Evolutionary conservation across 495 filamentous ascomycete genomes (phyloP).

Genomic region (Immersiella caudata): DNA sequence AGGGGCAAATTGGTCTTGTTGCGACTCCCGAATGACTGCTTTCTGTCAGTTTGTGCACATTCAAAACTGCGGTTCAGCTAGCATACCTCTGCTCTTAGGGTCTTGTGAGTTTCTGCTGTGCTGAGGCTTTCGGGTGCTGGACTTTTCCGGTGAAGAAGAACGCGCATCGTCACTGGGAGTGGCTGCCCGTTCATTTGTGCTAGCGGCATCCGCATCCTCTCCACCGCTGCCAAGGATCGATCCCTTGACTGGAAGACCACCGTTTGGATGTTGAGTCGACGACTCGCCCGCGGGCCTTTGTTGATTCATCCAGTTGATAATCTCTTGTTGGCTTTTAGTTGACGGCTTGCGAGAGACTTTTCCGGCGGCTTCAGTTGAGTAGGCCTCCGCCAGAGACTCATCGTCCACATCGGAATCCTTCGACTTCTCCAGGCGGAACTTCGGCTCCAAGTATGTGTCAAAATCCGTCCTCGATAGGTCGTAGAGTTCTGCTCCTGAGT

Average conservation of each 20-base stretch:
- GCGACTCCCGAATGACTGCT: neutral
- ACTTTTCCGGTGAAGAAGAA: neutral
- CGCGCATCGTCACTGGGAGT: neutral
- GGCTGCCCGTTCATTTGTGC: neutral
- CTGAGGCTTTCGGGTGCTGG: neutral
- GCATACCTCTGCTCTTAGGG: neutral
- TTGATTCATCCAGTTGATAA: constrained; percentile 6
- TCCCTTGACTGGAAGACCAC: neutral
- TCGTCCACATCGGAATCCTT: neutral
- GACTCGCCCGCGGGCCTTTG: neutral
- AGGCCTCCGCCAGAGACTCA: neutral
- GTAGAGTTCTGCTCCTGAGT: too few relatives aligned
- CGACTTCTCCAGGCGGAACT: too few relatives aligned
- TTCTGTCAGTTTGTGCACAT: neutral
- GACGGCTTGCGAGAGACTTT: neutral
- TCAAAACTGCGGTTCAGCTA: neutral
- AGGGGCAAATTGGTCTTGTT: neutral
- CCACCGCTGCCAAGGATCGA: neutral
- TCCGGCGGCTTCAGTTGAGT: neutral
- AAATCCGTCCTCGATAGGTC: too few relatives aligned
- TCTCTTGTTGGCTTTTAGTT: neutral
- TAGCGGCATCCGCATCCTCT: neutral
- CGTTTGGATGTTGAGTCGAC: neutral
- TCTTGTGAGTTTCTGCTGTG: constrained; percentile 2
- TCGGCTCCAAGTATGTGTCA: too few relatives aligned